Base-by-base conservation (phyloP, 2,329 filamentous ascomycete species). In the Ophiostoma tasmaniense region DNA sequence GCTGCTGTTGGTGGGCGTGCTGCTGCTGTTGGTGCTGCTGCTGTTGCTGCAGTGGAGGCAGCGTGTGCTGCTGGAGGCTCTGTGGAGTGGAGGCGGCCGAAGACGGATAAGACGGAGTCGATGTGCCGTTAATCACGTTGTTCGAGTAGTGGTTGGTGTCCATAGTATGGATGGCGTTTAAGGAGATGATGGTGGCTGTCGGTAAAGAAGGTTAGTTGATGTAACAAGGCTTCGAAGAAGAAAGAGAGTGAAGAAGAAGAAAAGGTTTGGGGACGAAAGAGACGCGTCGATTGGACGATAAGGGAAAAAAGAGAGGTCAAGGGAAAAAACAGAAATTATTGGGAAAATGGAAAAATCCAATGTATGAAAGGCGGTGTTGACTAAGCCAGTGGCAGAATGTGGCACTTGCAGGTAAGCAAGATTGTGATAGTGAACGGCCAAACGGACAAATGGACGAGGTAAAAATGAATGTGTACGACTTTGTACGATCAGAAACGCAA, bases 1-100 rank as follows among this genome's bases (percentile, higher is more conserved):
- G 72, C 22, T 72, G 72, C 45, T 72, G 70, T 1, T 70, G 72
- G 28, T 71, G 72, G 45, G 70, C 71, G 20, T 72, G 74, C 20
- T 79, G 77, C 68, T 78, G 76, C 66, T 78, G 78, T 68, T 79
- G 77, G 1, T 73, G 73, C 17, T 71, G 73, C 83, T 81, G 61
- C 61, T 64, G 61, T n/a, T 64, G 81, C 74, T 74, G 73, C 35
- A 76, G 74, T 25, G 75, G 74, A 30, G 75, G 75, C n/a, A 76
- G 72, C 66, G 74, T 76, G 65, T 76, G 75, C 33, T 73, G 72
- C 66, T 74, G 75, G 8, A 72, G 69, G 64, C 68, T 73, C 68
- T 76, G 74, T 33, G 74, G 74, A 1, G 74, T 73, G 11, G 74
- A 73, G 10, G 73, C 71, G 14, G 73, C 74, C 1, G 74, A 74